Percentiles rank a stretch among this genome's conserved stretches.
phyloP scores from a whole-genome alignment of 169 alveolate species.

The Besnoitia besnoiti region DNA sequence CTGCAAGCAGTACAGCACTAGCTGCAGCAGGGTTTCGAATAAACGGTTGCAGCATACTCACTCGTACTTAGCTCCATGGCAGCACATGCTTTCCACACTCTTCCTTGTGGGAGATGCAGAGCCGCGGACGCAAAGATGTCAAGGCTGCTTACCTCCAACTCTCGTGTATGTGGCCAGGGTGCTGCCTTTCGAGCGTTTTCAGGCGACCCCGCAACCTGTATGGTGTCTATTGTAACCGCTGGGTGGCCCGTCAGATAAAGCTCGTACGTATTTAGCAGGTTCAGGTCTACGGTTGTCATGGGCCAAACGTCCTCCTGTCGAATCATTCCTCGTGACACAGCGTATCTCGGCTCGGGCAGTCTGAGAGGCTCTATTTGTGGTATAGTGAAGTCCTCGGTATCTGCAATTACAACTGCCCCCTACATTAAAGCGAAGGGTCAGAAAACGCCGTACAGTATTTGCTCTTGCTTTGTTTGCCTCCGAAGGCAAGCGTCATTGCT shows the following conservation, averaged over 20 bases:
- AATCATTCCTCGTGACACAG: not conserved
- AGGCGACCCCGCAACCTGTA: not conserved
- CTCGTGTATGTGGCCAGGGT: not conserved
- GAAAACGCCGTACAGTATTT: constrained; percentile 1
- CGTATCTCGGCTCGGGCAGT: not conserved
- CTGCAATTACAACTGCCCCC: not conserved
- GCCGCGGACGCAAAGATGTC: not conserved
- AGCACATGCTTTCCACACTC: not conserved
- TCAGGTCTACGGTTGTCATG: not conserved
- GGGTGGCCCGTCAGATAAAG: not conserved
- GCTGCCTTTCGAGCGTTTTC: not conserved
- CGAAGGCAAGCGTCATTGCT: constrained; percentile 30
- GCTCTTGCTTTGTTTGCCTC: not conserved
- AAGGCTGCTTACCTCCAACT: not conserved
- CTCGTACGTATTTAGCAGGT: not conserved
- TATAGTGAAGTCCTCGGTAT: not conserved
- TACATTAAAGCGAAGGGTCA: not conserved
- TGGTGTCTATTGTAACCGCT: not conserved
- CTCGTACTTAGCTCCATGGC: not conserved
- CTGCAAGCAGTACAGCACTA: not conserved
- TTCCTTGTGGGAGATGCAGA: not conserved
- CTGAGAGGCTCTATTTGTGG: not conserved
- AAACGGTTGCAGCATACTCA: too few relatives aligned
- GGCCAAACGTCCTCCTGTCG: not conserved
- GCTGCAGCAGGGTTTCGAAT: too few relatives aligned